phyloP scores from a whole-genome alignment of 208 protist species.

The Trypanosoma cruzi region DNA sequence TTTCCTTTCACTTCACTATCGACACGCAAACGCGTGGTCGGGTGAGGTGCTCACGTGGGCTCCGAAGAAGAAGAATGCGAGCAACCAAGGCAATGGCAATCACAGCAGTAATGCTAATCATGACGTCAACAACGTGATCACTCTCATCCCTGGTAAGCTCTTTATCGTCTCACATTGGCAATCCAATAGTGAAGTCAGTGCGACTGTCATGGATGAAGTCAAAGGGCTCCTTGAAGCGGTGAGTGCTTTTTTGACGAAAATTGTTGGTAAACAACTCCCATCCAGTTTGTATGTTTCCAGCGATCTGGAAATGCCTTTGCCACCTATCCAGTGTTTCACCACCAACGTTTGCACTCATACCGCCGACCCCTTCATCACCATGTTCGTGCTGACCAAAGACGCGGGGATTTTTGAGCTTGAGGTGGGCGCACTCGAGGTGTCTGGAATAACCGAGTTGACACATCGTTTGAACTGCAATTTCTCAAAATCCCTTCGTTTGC shows the following conservation, averaged over 20 bases:
- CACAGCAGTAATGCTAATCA: not conserved
- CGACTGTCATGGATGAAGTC: not conserved
- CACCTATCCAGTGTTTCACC: conserved; percentile 35
- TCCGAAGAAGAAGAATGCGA: not conserved
- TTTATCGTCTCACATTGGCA: conserved; percentile 17
- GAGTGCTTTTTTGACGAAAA: not conserved
- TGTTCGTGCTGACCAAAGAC: conserved; percentile 35
- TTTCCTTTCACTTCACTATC: not conserved
- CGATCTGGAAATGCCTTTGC: conserved; percentile 37
- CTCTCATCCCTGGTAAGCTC: conserved; percentile 12
- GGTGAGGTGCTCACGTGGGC: conserved; percentile 14
- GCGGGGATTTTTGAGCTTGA: conserved; percentile 56
- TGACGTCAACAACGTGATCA: not conserved
- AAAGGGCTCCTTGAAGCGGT: not conserved
- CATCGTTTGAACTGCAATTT: conserved; percentile 36
- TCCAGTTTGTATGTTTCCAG: conserved; percentile 37
- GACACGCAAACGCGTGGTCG: conserved; percentile 11
- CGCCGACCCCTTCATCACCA: conserved; percentile 39
- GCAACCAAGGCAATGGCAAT: not conserved
- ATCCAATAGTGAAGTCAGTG: not conserved
- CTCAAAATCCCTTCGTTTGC: conserved; percentile 21
- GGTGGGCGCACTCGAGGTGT: conserved; percentile 31
- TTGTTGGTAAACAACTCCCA: not conserved
- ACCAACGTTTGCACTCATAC: conserved; percentile 57
- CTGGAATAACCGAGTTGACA: conserved; percentile 22